Base-by-base conservation (phyloP, 2,329 filamentous ascomycete species). In the Chalaropsis ovoidea region DNA sequence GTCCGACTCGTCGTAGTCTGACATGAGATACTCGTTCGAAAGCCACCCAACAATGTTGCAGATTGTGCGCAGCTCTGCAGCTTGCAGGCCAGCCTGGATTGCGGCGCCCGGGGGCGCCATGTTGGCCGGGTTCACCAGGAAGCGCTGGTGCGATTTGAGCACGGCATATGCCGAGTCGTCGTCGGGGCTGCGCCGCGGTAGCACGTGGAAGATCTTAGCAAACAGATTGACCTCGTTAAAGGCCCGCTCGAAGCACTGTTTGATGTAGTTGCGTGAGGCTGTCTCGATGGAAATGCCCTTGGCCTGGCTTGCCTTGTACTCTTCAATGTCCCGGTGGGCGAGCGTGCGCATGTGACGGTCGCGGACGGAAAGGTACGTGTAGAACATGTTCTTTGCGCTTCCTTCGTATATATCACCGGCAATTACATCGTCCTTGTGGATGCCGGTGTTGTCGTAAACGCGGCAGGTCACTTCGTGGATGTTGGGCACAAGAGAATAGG, bases 11-110 rank as follows among this genome's bases (percentile, higher is more conserved):
- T 84, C 81, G 64, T 78, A 78, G 60, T 85, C 82, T 2, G 79
- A 70, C 27, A 81, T 72, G 11, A 83, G 75, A 65, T 84, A 85
- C 71, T 85, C 82, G 69, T 80, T 80, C 5, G 80, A 79, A 35
- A 84, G 73, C 80, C 82, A 83, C 1, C 81, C 81, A 0, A 84
- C 77, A 4, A 85, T 74, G 60, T 79, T 80, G 73, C 82, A 85
- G 1, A 80, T 76, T 0, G 77, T 78, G 61, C 77, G 75, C 54
- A 85, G 71, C 11, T 81, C 77, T 22, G 76, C 76, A 0, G 74
- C 70, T 42, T 82, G 78, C 11, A 85, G 72, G 2, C 76, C 76
- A 0, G 78, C 71, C 69, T 83, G 81, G 8, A 85, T 71, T 27
- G 76, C 77, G 3, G 75, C 75, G 1, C 80, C 80, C 49, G 85